phyloP scores from a whole-genome alignment of 2,329 filamentous ascomycete genomes.

The Cercospora citrullina region DNA sequence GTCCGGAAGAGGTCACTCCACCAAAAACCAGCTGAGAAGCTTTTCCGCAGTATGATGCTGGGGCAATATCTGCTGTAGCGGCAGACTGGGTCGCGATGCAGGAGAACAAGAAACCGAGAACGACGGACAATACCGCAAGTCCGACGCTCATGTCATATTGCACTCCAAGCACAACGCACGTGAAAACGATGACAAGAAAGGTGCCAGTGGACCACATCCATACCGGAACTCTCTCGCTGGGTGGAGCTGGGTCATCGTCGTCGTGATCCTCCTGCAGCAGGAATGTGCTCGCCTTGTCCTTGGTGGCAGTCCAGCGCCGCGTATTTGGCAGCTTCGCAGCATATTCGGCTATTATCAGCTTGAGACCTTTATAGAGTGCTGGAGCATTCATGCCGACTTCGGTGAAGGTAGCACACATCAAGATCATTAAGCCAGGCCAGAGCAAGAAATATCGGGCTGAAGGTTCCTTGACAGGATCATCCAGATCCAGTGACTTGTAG shows the following conservation, averaged over 20 bases:
- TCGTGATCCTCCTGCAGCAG: constrained; percentile 27
- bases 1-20: constrained; percentile 57
- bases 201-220: constrained; percentile 56
- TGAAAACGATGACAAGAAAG: constrained; percentile 36
- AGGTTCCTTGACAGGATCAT: constrained; percentile 35
- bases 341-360: constrained; percentile 12
- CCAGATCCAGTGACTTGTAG: constrained; percentile 39
- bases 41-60: constrained; percentile 61
- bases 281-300: constrained; percentile 13
- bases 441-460: constrained; percentile 52
- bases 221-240: constrained; percentile 48
- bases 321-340: constrained; percentile 8
- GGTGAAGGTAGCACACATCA: constrained; percentile 48
- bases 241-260: constrained; percentile 51
- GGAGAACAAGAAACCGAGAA: constrained; percentile 59
- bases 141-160: constrained; percentile 58
- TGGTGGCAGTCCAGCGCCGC: constrained; percentile 1
- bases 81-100: constrained; percentile 48
- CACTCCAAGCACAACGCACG: constrained; percentile 52
- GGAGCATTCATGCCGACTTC: constrained; percentile 23
- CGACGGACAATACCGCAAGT: constrained; percentile 55
- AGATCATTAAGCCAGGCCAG: constrained; percentile 50
- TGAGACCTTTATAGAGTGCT: constrained; percentile 17
- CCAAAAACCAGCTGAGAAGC: constrained; percentile 66
- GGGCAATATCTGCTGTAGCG: constrained; percentile 56